Conservation (phyloP, 345 rosid species). For the Aquilaria malaccensis region DNA sequence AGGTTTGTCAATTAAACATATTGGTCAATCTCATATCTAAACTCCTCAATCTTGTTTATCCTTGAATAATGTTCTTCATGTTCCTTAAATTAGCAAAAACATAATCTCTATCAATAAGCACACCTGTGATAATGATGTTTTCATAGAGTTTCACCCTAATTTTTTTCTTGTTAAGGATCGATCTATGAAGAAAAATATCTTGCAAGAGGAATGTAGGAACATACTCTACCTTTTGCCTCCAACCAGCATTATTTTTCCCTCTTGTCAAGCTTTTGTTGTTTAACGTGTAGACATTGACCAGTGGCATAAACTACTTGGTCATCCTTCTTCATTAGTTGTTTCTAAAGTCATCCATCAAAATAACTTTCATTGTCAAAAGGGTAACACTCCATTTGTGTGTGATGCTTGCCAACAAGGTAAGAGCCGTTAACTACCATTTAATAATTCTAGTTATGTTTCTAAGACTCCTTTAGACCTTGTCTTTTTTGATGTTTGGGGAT, state of each 20-base stretch:
- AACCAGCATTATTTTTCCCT: not conserved
- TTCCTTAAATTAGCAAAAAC: not conserved
- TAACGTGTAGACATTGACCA: not conserved
- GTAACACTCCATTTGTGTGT: not conserved
- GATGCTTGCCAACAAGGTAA: not conserved
- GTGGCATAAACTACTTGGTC: not conserved
- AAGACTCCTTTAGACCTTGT: not conserved
- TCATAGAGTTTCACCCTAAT: not conserved
- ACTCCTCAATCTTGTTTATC: not conserved
- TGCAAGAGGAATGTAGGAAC: not conserved
- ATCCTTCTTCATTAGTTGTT: not conserved
- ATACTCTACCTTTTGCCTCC: too few species aligned
- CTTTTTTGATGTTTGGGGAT: not conserved
- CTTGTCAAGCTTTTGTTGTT: not conserved
- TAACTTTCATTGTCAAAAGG: not conserved
- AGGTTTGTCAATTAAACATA: not conserved
- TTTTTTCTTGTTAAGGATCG: not conserved
- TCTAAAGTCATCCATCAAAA: not conserved
- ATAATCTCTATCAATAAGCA: not conserved
- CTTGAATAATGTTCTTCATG: not conserved
- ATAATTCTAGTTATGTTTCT: not conserved
- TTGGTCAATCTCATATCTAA: not conserved
- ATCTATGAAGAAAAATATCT: not conserved
- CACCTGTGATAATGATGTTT: too few species aligned
- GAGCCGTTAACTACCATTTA: not conserved